A percentile compares a stretch with the other conserved stretches of the same genome.
phyloP scores from a whole-genome alignment of 208 protist species.

The Naegleria gruberi region DNA sequence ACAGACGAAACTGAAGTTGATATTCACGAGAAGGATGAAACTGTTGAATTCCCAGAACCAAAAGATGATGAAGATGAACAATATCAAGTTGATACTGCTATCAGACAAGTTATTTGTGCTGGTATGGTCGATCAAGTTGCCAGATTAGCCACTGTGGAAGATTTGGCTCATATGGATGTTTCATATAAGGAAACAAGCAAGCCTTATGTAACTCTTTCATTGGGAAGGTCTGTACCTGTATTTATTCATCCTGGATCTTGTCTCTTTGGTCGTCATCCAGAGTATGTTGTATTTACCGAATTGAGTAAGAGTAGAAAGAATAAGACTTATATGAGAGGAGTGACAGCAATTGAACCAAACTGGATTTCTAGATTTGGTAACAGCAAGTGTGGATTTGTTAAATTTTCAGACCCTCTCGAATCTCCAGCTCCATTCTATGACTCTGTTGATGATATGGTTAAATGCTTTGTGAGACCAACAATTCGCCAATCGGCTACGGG shows the following conservation, averaged over 20 bases:
- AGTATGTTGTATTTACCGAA: not conserved
- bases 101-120: constrained; percentile 16
- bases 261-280: not conserved
- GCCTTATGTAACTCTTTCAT: not conserved
- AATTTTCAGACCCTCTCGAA: not conserved
- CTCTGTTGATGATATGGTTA: not conserved
- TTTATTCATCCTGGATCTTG: constrained; percentile 18
- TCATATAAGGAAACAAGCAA: not conserved
- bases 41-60: not conserved
- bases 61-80: not conserved
- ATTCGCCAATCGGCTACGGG: not conserved
- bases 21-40: not conserved
- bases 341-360: not conserved
- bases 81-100: not conserved
- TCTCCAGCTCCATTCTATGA: not conserved
- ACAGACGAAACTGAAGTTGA: not conserved
- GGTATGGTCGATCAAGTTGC: not conserved
- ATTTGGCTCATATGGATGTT: not conserved
- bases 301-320: not conserved
- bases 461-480: not conserved
- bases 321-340: constrained; percentile 6
- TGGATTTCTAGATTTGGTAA: not conserved
- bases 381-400: not conserved
- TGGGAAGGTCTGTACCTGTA: not conserved
- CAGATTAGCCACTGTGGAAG: not conserved